Conservation (phyloP, 805 yeast species). For the Ogataea degrootiae region DNA sequence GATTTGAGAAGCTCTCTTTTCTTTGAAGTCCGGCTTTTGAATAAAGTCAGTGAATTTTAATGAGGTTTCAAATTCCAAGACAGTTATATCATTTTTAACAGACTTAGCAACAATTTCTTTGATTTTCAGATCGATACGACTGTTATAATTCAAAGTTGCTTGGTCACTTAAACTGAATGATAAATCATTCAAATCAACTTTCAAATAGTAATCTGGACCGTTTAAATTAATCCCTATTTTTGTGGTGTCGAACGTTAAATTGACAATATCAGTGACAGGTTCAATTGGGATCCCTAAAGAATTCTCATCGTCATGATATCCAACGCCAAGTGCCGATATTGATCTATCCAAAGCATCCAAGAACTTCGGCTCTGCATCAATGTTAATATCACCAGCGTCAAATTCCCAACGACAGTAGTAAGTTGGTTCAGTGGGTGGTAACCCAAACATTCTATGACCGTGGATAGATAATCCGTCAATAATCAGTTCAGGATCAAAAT, state of each 20-base stretch:
- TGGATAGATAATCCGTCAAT: conserved; percentile 64
- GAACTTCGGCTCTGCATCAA: conserved; percentile 47
- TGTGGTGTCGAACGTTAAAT: conserved; percentile 53
- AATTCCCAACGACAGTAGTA: conserved; percentile 91
- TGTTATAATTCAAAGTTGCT: conserved; percentile 61
- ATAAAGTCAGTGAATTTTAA: conserved; percentile 55
- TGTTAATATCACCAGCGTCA: conserved; percentile 50
- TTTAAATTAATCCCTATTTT: conserved; percentile 40
- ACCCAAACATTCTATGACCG: conserved; percentile 90
- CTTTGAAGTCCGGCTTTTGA: conserved; percentile 43
- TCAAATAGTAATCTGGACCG: conserved; percentile 23
- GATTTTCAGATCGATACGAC: conserved; percentile 44
- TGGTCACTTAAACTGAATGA: conserved; percentile 57
- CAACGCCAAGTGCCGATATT: conserved; percentile 48
- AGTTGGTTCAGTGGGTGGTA: conserved; percentile 85
- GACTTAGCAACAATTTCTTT: conserved; percentile 38
- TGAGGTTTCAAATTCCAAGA: conserved; percentile 51
- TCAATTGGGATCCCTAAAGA: conserved; percentile 54
- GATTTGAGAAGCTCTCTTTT: conserved; percentile 51
- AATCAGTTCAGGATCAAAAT: conserved; percentile 37
- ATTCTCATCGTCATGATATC: conserved; percentile 74
- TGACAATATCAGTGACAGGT: conserved; percentile 62
- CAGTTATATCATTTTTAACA: conserved; percentile 8
- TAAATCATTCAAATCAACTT: conserved; percentile 23
- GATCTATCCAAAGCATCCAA: conserved; percentile 40